A percentile compares a stretch with the other conserved stretches of the same genome.
phyloP scores from a whole-genome alignment of 2,329 filamentous ascomycete species.

The Thelonectria blattea region DNA sequence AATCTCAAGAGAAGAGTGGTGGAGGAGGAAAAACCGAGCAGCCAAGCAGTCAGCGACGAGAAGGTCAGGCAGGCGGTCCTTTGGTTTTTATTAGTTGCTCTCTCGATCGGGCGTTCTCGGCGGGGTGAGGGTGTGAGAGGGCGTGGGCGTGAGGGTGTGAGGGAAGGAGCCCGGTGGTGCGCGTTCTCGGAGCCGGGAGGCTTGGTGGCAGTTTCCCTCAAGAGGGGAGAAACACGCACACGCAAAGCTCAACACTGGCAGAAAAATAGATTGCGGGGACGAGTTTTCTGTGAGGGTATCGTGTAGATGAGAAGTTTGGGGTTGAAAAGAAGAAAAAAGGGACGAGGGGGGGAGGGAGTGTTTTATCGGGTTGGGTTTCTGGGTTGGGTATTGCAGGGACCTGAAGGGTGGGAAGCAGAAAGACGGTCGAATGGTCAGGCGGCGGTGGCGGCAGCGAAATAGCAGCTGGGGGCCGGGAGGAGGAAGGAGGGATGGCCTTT shows the following conservation, averaged over 20 bases:
- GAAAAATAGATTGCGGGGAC: not conserved
- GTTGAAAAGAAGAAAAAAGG: not conserved
- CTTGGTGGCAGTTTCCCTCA: slow-evolving; percentile 26
- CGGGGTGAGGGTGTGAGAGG: slow-evolving; percentile 26
- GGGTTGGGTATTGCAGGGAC: slow-evolving; percentile 3
- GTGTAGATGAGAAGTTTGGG: not conserved
- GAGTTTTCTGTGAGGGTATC: not conserved
- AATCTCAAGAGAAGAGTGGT: not conserved
- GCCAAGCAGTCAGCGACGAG: slow-evolving; percentile 15
- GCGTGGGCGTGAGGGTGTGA: slow-evolving; percentile 12
- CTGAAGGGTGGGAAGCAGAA: slow-evolving; percentile 1
- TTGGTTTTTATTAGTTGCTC: slow-evolving; percentile 21
- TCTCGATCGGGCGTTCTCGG: slow-evolving; percentile 38
- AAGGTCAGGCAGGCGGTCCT: slow-evolving; percentile 18
- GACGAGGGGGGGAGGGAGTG: not conserved
- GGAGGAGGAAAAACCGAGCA: slow-evolving; percentile 7
- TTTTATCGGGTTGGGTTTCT: slow-evolving; percentile 17
- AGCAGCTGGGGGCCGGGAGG: not conserved
- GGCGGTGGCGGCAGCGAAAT: slow-evolving; percentile 11
- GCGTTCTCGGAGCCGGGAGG: slow-evolving; percentile 30
- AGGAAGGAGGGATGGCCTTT: not conserved
- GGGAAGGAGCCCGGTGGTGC: slow-evolving; percentile 11
- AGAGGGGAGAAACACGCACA: slow-evolving; percentile 23
- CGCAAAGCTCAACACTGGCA: slow-evolving; percentile 7
- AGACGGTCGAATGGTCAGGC: slow-evolving; percentile 1